A percentile compares a stretch with the other conserved stretches of the same genome.
Conservation (phyloP, 1,139 yeast species). For the Diutina pseudorugosa region DNA sequence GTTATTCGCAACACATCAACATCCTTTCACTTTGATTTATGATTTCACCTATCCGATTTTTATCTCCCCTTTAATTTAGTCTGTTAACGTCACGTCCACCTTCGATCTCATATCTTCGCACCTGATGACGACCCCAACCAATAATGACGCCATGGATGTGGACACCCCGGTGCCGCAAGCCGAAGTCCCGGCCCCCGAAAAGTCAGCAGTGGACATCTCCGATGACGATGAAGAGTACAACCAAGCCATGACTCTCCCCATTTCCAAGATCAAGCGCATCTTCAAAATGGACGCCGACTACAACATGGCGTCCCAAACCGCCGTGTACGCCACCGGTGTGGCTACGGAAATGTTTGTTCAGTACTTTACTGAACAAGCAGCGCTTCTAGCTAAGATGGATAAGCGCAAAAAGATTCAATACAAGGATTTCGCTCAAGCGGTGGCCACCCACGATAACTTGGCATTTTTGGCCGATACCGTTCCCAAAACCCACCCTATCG, state of each 20-base stretch:
- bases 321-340: slow-evolving; percentile 73
- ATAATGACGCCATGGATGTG: background rate
- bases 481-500: slow-evolving; percentile 49
- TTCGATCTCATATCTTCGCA: background rate
- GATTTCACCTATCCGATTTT: too few relatives aligned
- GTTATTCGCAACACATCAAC: too few relatives aligned
- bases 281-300: slow-evolving; percentile 83
- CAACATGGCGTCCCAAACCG: slow-evolving; percentile 60
- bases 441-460: slow-evolving; percentile 51
- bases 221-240: slow-evolving; percentile 11
- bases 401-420: slow-evolving; percentile 62
- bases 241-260: slow-evolving; percentile 37
- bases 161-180: background rate
- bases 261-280: slow-evolving; percentile 72
- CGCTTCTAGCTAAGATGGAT: slow-evolving; percentile 54
- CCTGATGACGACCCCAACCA: background rate
- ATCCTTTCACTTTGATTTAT: too few relatives aligned
- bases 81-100: too few relatives aligned
- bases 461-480: slow-evolving; percentile 58
- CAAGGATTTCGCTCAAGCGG: slow-evolving; percentile 67
- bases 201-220: background rate
- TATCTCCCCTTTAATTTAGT: too few relatives aligned
- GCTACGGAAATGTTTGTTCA: slow-evolving; percentile 83
- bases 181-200: background rate
- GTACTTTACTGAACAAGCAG: slow-evolving; percentile 70